Evolutionary conservation across 352 stramenopile species (phyloP).

Genomic region (Phytophthora tentaculata): DNA sequence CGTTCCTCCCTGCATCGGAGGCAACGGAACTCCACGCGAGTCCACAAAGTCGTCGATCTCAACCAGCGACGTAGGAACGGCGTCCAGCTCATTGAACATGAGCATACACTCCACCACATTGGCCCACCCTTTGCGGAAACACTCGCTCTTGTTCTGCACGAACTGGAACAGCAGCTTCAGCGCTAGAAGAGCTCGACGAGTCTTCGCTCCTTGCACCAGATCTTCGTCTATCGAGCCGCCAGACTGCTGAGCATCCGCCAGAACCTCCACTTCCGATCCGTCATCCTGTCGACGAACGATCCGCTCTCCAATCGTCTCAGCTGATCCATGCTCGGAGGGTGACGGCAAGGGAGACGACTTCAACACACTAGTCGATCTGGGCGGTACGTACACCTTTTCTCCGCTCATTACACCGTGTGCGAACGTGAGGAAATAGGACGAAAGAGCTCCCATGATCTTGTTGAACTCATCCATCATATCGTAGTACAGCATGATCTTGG

Average conservation of each 20-base stretch:
- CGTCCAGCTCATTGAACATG: slow-evolving; percentile 90
- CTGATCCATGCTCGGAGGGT: slow-evolving; percentile 12
- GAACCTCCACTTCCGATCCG: slow-evolving; percentile 50
- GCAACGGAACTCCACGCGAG: slow-evolving; percentile 77
- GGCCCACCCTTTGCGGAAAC: slow-evolving; percentile 81
- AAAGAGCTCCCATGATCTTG: slow-evolving; percentile 78
- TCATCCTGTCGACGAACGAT: slow-evolving; percentile 41
- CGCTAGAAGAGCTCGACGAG: slow-evolving; percentile 72
- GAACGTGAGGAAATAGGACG: slow-evolving; percentile 88
- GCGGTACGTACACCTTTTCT: slow-evolving; percentile 82
- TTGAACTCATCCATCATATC: slow-evolving; percentile 84
- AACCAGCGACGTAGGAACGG: slow-evolving; percentile 83
- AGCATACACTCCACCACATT: slow-evolving; percentile 86
- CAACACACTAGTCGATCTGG: slow-evolving; percentile 40
- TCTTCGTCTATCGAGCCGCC: slow-evolving; percentile 52
- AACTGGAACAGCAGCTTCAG: slow-evolving; percentile 88
- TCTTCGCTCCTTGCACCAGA: slow-evolving; percentile 71
- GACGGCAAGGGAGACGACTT: slow-evolving; percentile 22
- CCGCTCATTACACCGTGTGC: slow-evolving; percentile 83
- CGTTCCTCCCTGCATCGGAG: slow-evolving; percentile 63
- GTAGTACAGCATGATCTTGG: slow-evolving; percentile 88
- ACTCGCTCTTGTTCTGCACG: slow-evolving; percentile 81
- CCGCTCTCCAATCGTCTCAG: slow-evolving; percentile 35
- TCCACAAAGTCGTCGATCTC: slow-evolving; percentile 92
- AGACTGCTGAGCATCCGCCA: slow-evolving; percentile 26